Evolutionary conservation across 192 early-diverging fungal species (phyloP), one percentile per base, ranked within the genome.

Genomic region (Linnemannia elongata): DNA sequence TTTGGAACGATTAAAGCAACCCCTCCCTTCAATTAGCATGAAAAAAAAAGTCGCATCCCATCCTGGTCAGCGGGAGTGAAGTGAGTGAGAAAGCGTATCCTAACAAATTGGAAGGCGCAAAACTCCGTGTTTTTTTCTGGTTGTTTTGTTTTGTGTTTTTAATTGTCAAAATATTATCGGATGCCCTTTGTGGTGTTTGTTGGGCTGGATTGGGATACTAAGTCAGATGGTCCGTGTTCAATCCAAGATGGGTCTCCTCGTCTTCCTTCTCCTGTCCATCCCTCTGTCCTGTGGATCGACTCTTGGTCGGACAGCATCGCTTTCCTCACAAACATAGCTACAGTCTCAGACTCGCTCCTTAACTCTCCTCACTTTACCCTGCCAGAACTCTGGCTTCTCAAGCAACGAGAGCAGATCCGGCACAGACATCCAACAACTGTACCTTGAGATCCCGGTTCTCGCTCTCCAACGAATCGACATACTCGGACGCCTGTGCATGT

Each of bases 401-500:
- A 33, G 60, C 60, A 66, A 66, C 60, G 15, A 66, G 60, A 3
- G 60, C 69, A 41, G 52, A 57, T 72, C 69, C 76, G 30, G 12
- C 36, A 38, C 38, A 54, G 6, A 86, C 75, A 38, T 81, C 85
- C 45, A 87, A 44, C 3, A 87, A 47, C 71, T 87, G 85, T 13
- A 81, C 76, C 52, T 78, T 81, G 38, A 87, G 79, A 18, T 87
- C 85, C 30, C 39, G 60, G 54, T 87, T 87, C 45, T 86, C 84
- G 54, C 45, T 80, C 63, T 86, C 84, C 45, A 86, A 79, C 35
- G 70, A 22, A 52, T 86, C 84, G 24, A 86, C 74, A n/a, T 86
- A 86, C 69, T 86, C 84, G 68, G 84, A 80, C 41, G 79, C 75
- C 30, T 81, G 84, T 2, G 84, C 84, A 52, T 86, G 84, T 30